Conservation (phyloP, 2,329 filamentous ascomycete genomes). For the Cladosporium velox region DNA sequence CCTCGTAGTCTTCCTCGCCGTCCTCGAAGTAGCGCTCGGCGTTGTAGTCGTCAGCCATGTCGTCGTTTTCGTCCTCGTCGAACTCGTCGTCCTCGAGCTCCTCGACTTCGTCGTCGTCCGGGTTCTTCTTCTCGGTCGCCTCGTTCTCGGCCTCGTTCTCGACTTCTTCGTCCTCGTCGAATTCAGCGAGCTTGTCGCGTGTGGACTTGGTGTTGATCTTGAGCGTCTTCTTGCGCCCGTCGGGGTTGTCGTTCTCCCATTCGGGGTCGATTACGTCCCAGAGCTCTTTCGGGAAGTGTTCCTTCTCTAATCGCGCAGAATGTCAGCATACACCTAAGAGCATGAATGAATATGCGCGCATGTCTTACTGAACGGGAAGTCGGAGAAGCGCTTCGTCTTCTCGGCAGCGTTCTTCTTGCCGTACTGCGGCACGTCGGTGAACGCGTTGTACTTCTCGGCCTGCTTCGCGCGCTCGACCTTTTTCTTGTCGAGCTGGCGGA, state of each 20-base stretch:
- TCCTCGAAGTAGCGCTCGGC: slow-evolving; percentile 21
- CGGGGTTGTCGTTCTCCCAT: not conserved
- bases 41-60: slow-evolving; percentile 22
- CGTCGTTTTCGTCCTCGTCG: slow-evolving; percentile 19
- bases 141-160: slow-evolving; percentile 22
- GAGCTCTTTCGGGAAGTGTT: slow-evolving; percentile 19
- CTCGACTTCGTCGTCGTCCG: slow-evolving; percentile 19
- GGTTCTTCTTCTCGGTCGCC: slow-evolving; percentile 16
- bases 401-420: slow-evolving; percentile 10
- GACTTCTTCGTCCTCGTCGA: slow-evolving; percentile 16
- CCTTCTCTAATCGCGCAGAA: slow-evolving; percentile 12
- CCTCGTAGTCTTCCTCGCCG: slow-evolving; percentile 18
- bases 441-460: slow-evolving; percentile 17
- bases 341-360: not conserved
- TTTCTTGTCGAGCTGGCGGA: slow-evolving; percentile 12
- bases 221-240: slow-evolving; percentile 10
- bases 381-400: slow-evolving; percentile 11
- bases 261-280: slow-evolving; percentile 19
- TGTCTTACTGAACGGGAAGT: slow-evolving; percentile 18
- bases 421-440: slow-evolving; percentile 17
- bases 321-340: not conserved
- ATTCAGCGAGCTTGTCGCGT: slow-evolving; percentile 18
- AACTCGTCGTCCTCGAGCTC: slow-evolving; percentile 23
- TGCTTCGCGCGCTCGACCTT: slow-evolving; percentile 15
- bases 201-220: slow-evolving; percentile 15